phyloP scores from a whole-genome alignment of 495 filamentous ascomycete species.

The Halenospora varia region DNA sequence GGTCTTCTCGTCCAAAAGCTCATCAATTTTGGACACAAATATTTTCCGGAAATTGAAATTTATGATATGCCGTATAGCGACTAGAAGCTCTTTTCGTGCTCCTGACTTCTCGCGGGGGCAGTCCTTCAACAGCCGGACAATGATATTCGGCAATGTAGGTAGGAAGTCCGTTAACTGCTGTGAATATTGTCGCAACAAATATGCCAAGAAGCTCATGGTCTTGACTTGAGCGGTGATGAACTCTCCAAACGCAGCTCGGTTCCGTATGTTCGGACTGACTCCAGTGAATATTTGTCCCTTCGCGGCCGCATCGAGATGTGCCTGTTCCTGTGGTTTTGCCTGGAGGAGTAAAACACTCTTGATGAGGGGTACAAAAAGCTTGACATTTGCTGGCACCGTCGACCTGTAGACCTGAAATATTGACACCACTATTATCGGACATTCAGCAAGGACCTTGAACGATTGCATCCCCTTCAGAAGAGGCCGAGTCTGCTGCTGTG shows the following conservation, averaged over 20 bases:
- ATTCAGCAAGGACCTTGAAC: slow-evolving; percentile 97
- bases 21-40: slow-evolving; percentile 91
- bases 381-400: slow-evolving; percentile 79
- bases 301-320: slow-evolving; percentile 75
- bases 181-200: slow-evolving; percentile 83
- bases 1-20: slow-evolving; percentile 88
- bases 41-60: slow-evolving; percentile 98
- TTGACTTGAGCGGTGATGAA: slow-evolving; percentile 98
- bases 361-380: slow-evolving; percentile 87
- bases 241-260: slow-evolving; percentile 91
- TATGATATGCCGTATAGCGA: slow-evolving; percentile 96
- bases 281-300: slow-evolving; percentile 82
- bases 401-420: slow-evolving; percentile 89
- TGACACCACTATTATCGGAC: slow-evolving; percentile 97
- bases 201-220: slow-evolving; percentile 98
- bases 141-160: slow-evolving; percentile 80
- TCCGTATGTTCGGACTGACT: slow-evolving; percentile 90
- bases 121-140: slow-evolving; percentile 87
- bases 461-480: slow-evolving; percentile 93
- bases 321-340: slow-evolving; percentile 89
- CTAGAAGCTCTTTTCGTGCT: slow-evolving; percentile 89
- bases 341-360: slow-evolving; percentile 86
- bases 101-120: slow-evolving; percentile 91
- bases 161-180: slow-evolving; percentile 88
- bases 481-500: slow-evolving; percentile 72